Base-by-base conservation (phyloP, 352 stramenopile genomes). In the Hyaloperonospora brassicae region DNA sequence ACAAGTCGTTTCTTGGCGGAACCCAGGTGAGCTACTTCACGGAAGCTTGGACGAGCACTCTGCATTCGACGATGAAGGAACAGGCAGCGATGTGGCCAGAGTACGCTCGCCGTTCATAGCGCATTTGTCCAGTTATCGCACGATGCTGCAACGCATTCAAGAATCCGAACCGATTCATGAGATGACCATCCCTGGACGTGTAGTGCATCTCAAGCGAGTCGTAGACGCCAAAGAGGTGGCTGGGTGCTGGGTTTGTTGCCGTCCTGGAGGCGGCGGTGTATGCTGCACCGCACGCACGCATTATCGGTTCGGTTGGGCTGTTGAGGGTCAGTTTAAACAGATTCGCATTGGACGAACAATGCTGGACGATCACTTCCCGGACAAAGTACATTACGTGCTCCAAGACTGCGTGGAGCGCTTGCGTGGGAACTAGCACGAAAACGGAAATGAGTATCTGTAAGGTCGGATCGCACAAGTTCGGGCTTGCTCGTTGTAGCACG, bases 361-460 rank as follows among this genome's bases (percentile, higher is more conserved):
- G 82, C 66, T 94, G 21, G 82, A 92, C 64, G 82, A 94, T 46
- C 84, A 94, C 53, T 94, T 94, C 47, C 82, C 84, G 1, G 82
- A 94, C 66, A 94, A 93, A 55, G 82, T 94, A 4, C 80, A 94
- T 60, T 79, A 84, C 55, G 84, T 94, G 42, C 71, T 94, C 6
- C 74, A 92, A 47, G 80, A 93, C 55, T 92, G 81, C 47, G 73
- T 81, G 35, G 72, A 84, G 59, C 62, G 64, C 31, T 55, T 85
- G 67, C 54, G 65, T n/a, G 70, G 59, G 41, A 66, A 27, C 23
- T 56, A 77, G 39, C 48, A 73, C 7, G 58, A 78, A 22, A 48
- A 64, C 4, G 58, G 40, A 24, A 39, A 13, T n/a, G 23, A 70
- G 23, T 51, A 24, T 50, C 30, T 61, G n/a, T 66, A 66, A 36